These are phyloP conservation scores for Boletus coccyginus DNA, from an alignment of 768 basidiomycete species.

Conservation along the genomic window DNA sequence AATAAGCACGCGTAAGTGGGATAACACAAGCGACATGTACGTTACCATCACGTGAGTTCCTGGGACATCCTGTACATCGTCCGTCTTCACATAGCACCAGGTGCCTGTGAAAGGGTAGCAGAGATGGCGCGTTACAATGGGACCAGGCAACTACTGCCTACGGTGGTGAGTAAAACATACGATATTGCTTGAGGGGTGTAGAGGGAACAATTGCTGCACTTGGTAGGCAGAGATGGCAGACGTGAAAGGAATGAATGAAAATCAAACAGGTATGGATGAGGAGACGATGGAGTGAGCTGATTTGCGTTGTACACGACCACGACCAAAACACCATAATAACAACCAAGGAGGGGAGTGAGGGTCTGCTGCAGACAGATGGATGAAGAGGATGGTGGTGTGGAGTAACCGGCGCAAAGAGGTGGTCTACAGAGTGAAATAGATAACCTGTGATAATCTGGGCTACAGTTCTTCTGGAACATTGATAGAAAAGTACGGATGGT, in stretches of 20 bases:
- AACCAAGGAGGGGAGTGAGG: conserved; percentile 27
- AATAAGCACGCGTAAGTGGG: conserved; percentile 1
- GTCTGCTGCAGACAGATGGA: conserved; percentile 23
- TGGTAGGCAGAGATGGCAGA: conserved; percentile 24
- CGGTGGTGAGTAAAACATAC: conserved; percentile 26
- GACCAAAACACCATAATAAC: conserved; percentile 35
- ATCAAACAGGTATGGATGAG: conserved; percentile 30
- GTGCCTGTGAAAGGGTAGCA: conserved; percentile 8
- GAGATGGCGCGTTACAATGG: conserved; percentile 23
- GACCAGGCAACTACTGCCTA: conserved; percentile 13
- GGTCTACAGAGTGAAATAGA: conserved; percentile 36
- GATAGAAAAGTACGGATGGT: conserved; percentile 81
- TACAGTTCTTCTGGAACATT: conserved; percentile 68
- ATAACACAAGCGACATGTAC: background rate
- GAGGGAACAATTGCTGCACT: conserved; percentile 29
- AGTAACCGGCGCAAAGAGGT: conserved; percentile 23
- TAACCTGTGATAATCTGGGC: conserved; percentile 33
- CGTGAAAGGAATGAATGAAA: conserved; percentile 16
- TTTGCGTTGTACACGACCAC: conserved; percentile 38
- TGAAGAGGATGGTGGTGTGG: conserved; percentile 21
- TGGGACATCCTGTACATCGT: background rate
- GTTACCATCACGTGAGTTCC: conserved; percentile 13
- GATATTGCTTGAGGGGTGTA: conserved; percentile 29
- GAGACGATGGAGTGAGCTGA: conserved; percentile 27
- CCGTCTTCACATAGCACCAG: conserved; percentile 12